Evolutionary conservation across 306 rosid species (phyloP).

Genomic region (Lathyrus aphaca): DNA sequence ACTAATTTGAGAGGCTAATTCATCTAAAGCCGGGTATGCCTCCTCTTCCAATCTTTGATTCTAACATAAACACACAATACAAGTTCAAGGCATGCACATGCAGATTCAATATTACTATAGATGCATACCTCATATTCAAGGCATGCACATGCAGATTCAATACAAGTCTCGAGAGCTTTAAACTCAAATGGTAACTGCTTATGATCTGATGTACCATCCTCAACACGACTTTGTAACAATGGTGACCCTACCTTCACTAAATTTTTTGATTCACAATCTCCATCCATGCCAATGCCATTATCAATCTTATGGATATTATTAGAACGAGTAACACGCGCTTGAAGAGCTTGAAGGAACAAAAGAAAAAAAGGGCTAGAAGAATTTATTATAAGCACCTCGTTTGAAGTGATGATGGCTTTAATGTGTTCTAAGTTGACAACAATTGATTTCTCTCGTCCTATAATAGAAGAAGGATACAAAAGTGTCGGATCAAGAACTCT

Average conservation of each 20-base stretch:
- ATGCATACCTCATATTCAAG: conserved; percentile 65
- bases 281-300: conserved; percentile 12
- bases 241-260: background rate
- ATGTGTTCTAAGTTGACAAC: conserved; percentile 75
- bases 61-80: conserved; percentile 44
- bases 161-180: conserved; percentile 75
- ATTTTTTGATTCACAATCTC: background rate
- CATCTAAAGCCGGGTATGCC: conserved; percentile 89
- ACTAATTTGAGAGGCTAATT: conserved; percentile 71
- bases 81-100: conserved; percentile 9
- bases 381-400: conserved; percentile 58
- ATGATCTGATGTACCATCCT: background rate
- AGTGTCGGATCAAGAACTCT: conserved; percentile 68
- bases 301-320: too few species aligned
- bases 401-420: conserved; percentile 66
- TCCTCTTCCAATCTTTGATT: conserved; percentile 70
- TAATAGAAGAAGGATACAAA: conserved; percentile 69
- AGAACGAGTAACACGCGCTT: conserved; percentile 40
- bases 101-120: background rate
- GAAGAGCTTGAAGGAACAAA: conserved; percentile 68
- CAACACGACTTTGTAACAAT: too few species aligned
- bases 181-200: conserved; percentile 63
- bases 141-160: conserved; percentile 76
- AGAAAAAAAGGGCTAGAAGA: conserved; percentile 56
- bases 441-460: conserved; percentile 73